Base-by-base conservation (phyloP, 768 basidiomycete species). In the Boletus reticulatus region DNA sequence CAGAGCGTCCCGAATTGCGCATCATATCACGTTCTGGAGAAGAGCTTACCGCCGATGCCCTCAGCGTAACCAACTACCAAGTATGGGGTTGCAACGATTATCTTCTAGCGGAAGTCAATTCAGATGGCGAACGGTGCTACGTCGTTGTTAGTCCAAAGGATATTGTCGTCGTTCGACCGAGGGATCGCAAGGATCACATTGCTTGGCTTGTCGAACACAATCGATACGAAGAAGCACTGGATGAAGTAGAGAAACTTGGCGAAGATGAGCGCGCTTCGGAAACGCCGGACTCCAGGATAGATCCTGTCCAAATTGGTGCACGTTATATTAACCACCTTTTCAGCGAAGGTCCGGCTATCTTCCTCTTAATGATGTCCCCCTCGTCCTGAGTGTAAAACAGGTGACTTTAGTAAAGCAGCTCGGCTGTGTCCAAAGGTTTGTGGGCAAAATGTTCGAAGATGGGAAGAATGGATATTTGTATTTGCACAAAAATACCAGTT, bases 391-490 rank as follows among this genome's bases (percentile, higher is more conserved):
- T 31, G 29, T n/a, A 22, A 51, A 43, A 22, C 55, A 85, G 85
- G 76, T 17, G 77, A 86, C 19, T 98, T 84, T 61, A 73, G 68
- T 0, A 90, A 90, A 64, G 96, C 96, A 2, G 97, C 96, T 0
- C 73, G 78, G 10, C 72, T 97, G 24, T 87, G 85, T 62, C 87
- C 92, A 0, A 94, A 90, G 67, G 92, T 98, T 8, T 89, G 96
- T 60, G 87, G 82, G 4, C 83, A 84, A 43, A 84, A 96, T 62
- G 72, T 79, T 12, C 87, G 85, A 64, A 80, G 82, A n/a, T 99
- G 97, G 97, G 95, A 98, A 67, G 84, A 89, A 62, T 97, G 91
- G 91, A 90, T 98, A 65, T 96, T 97, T 64, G 75, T 83, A 14
- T 98, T 96, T 67, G 89, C 89, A 1, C 84, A 93, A 68, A 83